These are phyloP conservation scores for Colletotrichum sp. DNA, from an alignment of 2,329 filamentous ascomycete species.

Conservation along the genomic window DNA sequence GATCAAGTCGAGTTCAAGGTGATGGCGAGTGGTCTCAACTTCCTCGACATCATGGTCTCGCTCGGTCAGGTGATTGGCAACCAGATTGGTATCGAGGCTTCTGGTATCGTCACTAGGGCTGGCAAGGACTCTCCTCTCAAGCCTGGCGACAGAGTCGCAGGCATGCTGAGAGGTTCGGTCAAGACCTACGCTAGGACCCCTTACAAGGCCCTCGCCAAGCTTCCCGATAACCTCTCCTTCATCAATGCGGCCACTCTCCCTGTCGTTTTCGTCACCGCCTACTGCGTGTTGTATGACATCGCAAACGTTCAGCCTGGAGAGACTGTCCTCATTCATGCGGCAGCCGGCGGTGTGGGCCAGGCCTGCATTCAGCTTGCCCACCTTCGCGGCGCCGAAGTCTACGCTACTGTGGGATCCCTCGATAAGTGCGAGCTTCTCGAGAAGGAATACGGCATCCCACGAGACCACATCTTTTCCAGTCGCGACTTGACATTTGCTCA, in stretches of 20 bases:
- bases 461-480: slow-evolving; percentile 28
- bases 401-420: slow-evolving; percentile 31
- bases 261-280: slow-evolving; percentile 31
- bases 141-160: slow-evolving; percentile 32
- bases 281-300: slow-evolving; percentile 32
- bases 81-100: slow-evolving; percentile 33
- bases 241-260: slow-evolving; percentile 33
- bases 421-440: slow-evolving; percentile 33
- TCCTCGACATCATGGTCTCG: slow-evolving; percentile 27
- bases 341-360: slow-evolving; percentile 38
- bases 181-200: slow-evolving; percentile 23
- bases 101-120: slow-evolving; percentile 36
- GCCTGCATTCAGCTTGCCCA: slow-evolving; percentile 37
- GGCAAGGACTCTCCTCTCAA: slow-evolving; percentile 27
- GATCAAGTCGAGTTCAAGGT: slow-evolving; percentile 29
- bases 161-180: slow-evolving; percentile 16
- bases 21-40: slow-evolving; percentile 28
- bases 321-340: slow-evolving; percentile 39
- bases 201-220: slow-evolving; percentile 28
- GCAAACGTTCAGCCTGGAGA: slow-evolving; percentile 30
- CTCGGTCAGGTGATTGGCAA: slow-evolving; percentile 3
- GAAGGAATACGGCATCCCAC: slow-evolving; percentile 27
- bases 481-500: slow-evolving; percentile 31
- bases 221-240: slow-evolving; percentile 33
- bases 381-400: slow-evolving; percentile 34